These are phyloP conservation scores for Mariannaea sp. DNA, from an alignment of 2,329 filamentous ascomycete species.

Conservation along the genomic window DNA sequence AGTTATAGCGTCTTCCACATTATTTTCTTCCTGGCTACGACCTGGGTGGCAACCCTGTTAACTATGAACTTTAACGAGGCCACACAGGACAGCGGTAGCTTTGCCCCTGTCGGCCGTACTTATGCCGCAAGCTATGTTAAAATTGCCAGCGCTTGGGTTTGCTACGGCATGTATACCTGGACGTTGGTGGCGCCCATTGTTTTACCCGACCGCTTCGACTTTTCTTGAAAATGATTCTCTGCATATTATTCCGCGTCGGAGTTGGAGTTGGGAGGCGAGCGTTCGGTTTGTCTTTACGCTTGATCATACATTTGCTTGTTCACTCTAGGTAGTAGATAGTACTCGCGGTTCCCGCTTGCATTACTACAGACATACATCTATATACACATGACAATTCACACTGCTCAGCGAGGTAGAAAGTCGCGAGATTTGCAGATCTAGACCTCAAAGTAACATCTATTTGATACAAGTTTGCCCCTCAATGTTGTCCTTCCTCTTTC, in stretches of 20 bases:
- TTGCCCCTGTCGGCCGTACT: slow-evolving; percentile 90
- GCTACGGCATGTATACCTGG: slow-evolving; percentile 93
- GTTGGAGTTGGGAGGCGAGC: slow-evolving; percentile 24
- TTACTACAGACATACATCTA: too few relatives aligned
- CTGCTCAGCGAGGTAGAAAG: too few relatives aligned
- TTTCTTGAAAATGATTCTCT: slow-evolving; percentile 39
- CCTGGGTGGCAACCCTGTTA: slow-evolving; percentile 92
- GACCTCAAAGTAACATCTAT: too few relatives aligned
- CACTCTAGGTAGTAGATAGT: too few relatives aligned
- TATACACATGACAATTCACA: too few relatives aligned
- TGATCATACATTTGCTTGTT: slow-evolving; percentile 12
- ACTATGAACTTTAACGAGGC: slow-evolving; percentile 72
- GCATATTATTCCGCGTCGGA: slow-evolving; percentile 16
- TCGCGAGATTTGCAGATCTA: too few relatives aligned
- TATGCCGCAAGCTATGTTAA: slow-evolving; percentile 99
- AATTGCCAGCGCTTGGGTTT: slow-evolving; percentile 96
- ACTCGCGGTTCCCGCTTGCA: neutral
- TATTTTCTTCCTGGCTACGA: slow-evolving; percentile 95
- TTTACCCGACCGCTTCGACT: slow-evolving; percentile 84
- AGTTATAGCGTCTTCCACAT: slow-evolving; percentile 95
- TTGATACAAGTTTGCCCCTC: too few relatives aligned
- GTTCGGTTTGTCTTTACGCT: slow-evolving; percentile 19
- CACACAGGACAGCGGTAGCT: slow-evolving; percentile 69
- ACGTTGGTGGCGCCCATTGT: slow-evolving; percentile 85
- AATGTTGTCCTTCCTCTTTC: too few relatives aligned